phyloP scores from a whole-genome alignment of 495 filamentous ascomycete genomes.

The Aspergillus olivimuriae region DNA sequence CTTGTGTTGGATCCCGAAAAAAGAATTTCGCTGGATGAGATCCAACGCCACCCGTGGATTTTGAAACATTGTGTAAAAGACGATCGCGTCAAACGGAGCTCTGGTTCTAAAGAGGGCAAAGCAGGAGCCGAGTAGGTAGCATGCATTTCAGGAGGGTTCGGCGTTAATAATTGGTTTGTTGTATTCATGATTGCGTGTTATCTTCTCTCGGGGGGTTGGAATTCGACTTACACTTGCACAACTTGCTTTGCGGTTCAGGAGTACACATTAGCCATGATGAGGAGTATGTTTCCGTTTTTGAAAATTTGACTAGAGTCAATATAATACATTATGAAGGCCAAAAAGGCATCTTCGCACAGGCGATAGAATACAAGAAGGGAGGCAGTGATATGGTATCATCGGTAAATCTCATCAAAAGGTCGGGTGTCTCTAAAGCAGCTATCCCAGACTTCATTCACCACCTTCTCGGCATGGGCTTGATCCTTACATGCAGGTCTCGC shows the following conservation, averaged over 20 bases:
- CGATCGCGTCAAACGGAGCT: conserved; percentile 50
- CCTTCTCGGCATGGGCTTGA: conserved; percentile 76
- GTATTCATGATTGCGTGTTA: no score
- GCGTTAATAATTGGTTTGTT: conserved; percentile 14
- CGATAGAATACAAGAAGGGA: background rate
- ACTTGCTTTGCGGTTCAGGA: no score
- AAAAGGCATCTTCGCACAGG: no score
- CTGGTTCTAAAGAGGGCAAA: conserved; percentile 34
- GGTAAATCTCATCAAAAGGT: conserved; percentile 94
- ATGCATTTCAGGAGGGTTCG: conserved; percentile 19
- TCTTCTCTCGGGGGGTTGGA: no score
- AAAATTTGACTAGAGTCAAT: no score
- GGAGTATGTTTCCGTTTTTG: no score
- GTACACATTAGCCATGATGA: no score
- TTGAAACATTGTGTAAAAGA: conserved; percentile 89
- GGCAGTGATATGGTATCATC: conserved; percentile 42
- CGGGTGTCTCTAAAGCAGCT: conserved; percentile 91
- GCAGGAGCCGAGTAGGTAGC: conserved; percentile 16
- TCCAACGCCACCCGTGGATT: conserved; percentile 92
- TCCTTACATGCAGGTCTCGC: conserved; percentile 73
- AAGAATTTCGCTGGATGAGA: conserved; percentile 81
- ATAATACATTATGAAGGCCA: background rate
- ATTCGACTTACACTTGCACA: no score
- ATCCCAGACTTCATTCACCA: conserved; percentile 96
- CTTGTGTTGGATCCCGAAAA: conserved; percentile 93